Evolutionary conservation across 148 eudicot genomes (phyloP), one percentile per base, ranked within the genome.

Genomic region (Linanthus parryae): DNA sequence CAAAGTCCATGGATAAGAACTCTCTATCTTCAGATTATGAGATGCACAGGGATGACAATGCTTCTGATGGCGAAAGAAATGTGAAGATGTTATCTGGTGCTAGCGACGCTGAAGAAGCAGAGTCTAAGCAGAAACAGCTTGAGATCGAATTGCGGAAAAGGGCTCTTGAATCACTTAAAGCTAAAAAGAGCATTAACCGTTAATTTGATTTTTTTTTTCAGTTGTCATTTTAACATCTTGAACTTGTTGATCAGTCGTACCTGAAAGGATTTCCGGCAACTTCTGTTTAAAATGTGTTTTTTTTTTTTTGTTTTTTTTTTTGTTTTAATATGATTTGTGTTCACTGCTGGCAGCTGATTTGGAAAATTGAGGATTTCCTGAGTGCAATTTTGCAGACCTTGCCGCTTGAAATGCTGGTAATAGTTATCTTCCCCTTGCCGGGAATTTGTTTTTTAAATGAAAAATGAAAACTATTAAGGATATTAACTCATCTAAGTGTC

Each of bases 271-370:
- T 24, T 34, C 8, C 49, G 38, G 61, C 57, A 63, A 47, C 49
- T 54, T 31, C 38, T 63, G 61, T 65, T 68, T 68, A 52, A 50
- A 38, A 29, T 53, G 47, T 34, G 52, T 22, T 27, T 74, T 85
- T 83, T 72, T 70, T 69, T 55, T 72, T 70, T 36, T 76, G 92
- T 85, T 67, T 68, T 71, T 54, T 77, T 65, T 39, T 66, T 80
- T 60, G 70, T 52, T 61, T 91, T 91, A 79, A 91, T 91, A 68
- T 74, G 42, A 61, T 71, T 76, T 75, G 66, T 86, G 74, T 91
- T 81, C 86, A 69, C 82, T 84, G 84, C 77, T 86, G 84, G 89
- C 98, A 86, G 98, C 83, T 86, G 79, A 76, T 74, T 76, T 81
- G 87, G 84, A 83, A 79, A 68, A 64, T 77, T 75, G 87, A 78